Evolutionary conservation across 805 yeast species (phyloP), one percentile per base, ranked within the genome.

Genomic region (Ogataea siamensis): DNA sequence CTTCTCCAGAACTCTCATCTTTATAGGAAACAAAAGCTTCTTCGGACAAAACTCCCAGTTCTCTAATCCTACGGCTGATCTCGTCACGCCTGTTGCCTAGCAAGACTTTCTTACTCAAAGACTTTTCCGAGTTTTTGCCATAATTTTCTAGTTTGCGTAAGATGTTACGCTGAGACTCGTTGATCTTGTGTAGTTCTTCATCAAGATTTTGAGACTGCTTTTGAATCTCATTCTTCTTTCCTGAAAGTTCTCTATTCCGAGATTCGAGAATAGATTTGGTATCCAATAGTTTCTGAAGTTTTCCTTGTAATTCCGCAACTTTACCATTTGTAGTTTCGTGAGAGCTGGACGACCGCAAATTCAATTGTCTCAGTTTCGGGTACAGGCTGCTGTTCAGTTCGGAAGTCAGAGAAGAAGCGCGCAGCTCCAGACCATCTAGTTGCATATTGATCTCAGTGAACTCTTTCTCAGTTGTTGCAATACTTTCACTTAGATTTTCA

Each of bases 21-120:
- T 68, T 71, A 51, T 69, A 76, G 1, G 63, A 55, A 10, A 69
- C 70, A 47, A 86, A 79, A 0, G 93, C 88, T 37, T 85, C 88
- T 52, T 88, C 96, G 0, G 96, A 91, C 12, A 91, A 66, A 3
- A 84, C 85, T n/a, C 97, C 97, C 27, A 89, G 63, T 28, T 85
- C 95, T 44, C 89, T 71, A 20, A 88, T 80, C 53, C 77, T 84
- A 42, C 72, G 75, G 46, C 79, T 81, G 16, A 86, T 60, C 47
- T 85, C 94, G 33, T 83, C 86, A 42, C 85, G 72, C 46, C 95
- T 72, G 28, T 70, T 64, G 4, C 66, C 55, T 33, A 87, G 61
- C 4, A 81, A 55, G 2, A 83, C 68, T 46, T 79, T 84, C 51
- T 75, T 81, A 14, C 83, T 72, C 47, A 83, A 63, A 5, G 69